Evolutionary conservation across 306 rosid species (phyloP).

Genomic region (Rosa rugosa): DNA sequence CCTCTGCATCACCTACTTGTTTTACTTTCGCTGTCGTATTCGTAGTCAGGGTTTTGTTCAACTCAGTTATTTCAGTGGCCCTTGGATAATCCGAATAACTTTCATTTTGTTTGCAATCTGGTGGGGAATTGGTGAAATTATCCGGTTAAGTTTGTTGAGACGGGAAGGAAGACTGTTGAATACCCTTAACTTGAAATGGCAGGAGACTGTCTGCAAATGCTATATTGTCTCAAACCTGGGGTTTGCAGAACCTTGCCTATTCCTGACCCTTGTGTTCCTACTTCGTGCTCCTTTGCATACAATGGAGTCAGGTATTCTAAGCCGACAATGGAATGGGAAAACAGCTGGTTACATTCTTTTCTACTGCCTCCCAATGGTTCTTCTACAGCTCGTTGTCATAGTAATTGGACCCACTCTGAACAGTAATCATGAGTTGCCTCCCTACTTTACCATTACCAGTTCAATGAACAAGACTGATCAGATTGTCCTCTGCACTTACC

Average conservation of each 20-base stretch:
- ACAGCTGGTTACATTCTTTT: slow-evolving; percentile 75
- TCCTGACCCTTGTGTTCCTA: slow-evolving; percentile 86
- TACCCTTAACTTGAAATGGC: slow-evolving; percentile 67
- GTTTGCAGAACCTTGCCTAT: slow-evolving; percentile 98
- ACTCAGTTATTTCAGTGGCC: slow-evolving; percentile 91
- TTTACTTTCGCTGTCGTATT: slow-evolving; percentile 83
- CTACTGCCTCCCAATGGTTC: slow-evolving; percentile 76
- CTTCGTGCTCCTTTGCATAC: slow-evolving; percentile 87
- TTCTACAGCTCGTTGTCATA: slow-evolving; percentile 78
- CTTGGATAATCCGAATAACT: slow-evolving; percentile 86
- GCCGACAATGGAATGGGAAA: slow-evolving; percentile 72
- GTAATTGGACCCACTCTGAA: slow-evolving; percentile 62
- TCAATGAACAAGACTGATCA: slow-evolving; percentile 38
- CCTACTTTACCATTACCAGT: slow-evolving; percentile 68
- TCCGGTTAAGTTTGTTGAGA: slow-evolving; percentile 71
- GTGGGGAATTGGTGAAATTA: slow-evolving; percentile 93
- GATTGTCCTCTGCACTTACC: slow-evolving; percentile 84
- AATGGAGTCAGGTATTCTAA: slow-evolving; percentile 77
- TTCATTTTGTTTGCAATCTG: slow-evolving; percentile 79
- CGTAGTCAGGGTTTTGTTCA: slow-evolving; percentile 59
- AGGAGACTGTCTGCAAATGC: slow-evolving; percentile 84
- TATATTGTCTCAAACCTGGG: slow-evolving; percentile 92
- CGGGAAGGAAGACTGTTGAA: slow-evolving; percentile 37
- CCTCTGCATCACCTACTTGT: slow-evolving; percentile 74
- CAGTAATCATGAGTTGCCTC: slow-evolving; percentile 49